Conservation (phyloP, 2,329 filamentous ascomycete species). For the Aspergillus japonicus region DNA sequence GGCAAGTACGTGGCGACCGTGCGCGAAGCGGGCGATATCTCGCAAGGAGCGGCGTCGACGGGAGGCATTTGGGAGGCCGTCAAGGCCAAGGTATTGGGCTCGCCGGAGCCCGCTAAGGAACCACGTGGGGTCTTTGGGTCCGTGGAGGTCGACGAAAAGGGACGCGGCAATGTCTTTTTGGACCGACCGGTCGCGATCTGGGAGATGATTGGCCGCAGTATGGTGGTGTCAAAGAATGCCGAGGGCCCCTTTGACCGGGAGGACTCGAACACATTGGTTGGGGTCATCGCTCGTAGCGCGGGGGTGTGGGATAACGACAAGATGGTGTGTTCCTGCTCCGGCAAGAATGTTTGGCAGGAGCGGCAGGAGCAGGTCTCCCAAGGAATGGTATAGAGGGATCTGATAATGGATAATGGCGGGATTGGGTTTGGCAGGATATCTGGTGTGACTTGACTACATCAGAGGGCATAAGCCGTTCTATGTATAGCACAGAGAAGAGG, state of each 20-base stretch:
- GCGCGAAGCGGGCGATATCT: slow-evolving; percentile 83
- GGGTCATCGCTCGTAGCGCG: slow-evolving; percentile 90
- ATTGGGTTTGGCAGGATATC: background rate
- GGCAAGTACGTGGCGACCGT: slow-evolving; percentile 83
- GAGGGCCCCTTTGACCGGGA: slow-evolving; percentile 64
- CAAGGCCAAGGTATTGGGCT: slow-evolving; percentile 42
- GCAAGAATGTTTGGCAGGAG: slow-evolving; percentile 98
- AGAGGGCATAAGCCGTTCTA: background rate
- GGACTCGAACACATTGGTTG: slow-evolving; percentile 81
- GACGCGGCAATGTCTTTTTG: slow-evolving; percentile 75
- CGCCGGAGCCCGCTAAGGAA: slow-evolving; percentile 31
- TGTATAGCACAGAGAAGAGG: slow-evolving; percentile 3
- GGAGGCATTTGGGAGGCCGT: slow-evolving; percentile 74
- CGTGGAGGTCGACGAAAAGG: slow-evolving; percentile 71
- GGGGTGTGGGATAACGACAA: slow-evolving; percentile 99
- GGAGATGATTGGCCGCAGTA: slow-evolving; percentile 92
- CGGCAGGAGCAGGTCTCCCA: slow-evolving; percentile 82
- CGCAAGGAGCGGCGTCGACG: slow-evolving; percentile 75
- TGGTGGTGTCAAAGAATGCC: slow-evolving; percentile 74
- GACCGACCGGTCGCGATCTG: slow-evolving; percentile 83
- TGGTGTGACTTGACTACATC: slow-evolving; percentile 1
- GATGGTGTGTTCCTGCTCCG: slow-evolving; percentile 95
- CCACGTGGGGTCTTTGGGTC: slow-evolving; percentile 68
- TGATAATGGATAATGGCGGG: background rate
- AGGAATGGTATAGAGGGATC: slow-evolving; percentile 72